Percentiles rank a stretch among this genome's conserved stretches.
These are phyloP conservation scores for Inga leiocalycina DNA, from an alignment of 306 rosid genomes.

Conservation along the genomic window DNA sequence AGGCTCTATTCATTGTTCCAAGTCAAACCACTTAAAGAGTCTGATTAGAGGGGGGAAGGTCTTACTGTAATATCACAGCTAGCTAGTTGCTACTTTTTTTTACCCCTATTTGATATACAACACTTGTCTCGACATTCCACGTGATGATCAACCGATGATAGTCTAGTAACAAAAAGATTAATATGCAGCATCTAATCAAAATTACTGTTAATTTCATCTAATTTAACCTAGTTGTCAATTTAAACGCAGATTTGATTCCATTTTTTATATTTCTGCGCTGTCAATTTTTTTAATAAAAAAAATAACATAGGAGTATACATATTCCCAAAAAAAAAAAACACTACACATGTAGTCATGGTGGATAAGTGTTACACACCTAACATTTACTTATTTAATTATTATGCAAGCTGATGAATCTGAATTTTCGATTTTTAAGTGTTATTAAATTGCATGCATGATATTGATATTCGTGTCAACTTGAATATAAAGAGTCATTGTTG, in stretches of 20 bases:
- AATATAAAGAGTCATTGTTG: not conserved
- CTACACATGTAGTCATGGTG: not conserved
- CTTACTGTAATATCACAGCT: not conserved
- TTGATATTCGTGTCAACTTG: slow-evolving; percentile 13
- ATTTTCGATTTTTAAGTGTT: not conserved
- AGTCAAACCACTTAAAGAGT: not conserved
- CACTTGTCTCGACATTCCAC: not conserved
- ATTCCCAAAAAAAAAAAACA: no score
- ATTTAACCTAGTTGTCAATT: not conserved
- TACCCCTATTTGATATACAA: not conserved
- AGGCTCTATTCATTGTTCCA: not conserved
- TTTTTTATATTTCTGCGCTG: not conserved
- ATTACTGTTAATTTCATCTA: not conserved
- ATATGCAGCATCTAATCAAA: not conserved
- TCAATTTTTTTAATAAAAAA: not conserved
- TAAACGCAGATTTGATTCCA: not conserved
- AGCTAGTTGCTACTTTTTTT: not conserved
- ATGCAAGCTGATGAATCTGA: not conserved
- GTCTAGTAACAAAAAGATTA: not conserved
- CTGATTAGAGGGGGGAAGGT: not conserved
- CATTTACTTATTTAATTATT: not conserved
- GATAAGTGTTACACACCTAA: not conserved
- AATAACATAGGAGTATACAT: not conserved
- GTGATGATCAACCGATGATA: not conserved
- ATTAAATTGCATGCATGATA: slow-evolving; percentile 6